These are phyloP conservation scores for Candida khao-thaluensis DNA, from an alignment of 805 yeast genomes.

Conservation along the genomic window DNA sequence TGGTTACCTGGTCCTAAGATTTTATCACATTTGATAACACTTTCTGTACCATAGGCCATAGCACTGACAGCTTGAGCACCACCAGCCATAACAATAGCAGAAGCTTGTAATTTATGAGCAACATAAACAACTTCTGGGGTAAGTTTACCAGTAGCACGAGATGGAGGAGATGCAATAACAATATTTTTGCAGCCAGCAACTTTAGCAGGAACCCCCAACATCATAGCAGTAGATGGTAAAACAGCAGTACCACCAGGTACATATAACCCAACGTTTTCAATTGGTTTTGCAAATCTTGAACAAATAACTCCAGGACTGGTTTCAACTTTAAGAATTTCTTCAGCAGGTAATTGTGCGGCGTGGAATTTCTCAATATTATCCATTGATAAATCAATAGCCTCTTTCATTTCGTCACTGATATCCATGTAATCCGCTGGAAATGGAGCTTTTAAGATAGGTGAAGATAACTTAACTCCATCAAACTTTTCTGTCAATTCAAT, in stretches of 20 bases:
- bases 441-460: slow-evolving; percentile 85
- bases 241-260: slow-evolving; percentile 99
- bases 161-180: slow-evolving; percentile 91
- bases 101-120: slow-evolving; percentile 93
- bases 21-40: slow-evolving; percentile 91
- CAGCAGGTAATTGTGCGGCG: slow-evolving; percentile 78
- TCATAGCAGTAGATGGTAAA: slow-evolving; percentile 94
- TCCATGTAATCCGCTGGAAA: slow-evolving; percentile 76
- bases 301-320: slow-evolving; percentile 93
- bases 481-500: slow-evolving; percentile 88
- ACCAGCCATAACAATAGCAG: slow-evolving; percentile 89
- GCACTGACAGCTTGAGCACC: slow-evolving; percentile 99
- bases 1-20: slow-evolving; percentile 99
- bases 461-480: slow-evolving; percentile 71
- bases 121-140: slow-evolving; percentile 98
- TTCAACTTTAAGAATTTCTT: slow-evolving; percentile 74
- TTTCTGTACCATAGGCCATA: slow-evolving; percentile 96
- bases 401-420: slow-evolving; percentile 68
- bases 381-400: slow-evolving; percentile 86
- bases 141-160: slow-evolving; percentile 81
- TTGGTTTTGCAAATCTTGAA: slow-evolving; percentile 92
- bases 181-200: slow-evolving; percentile 97
- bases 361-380: slow-evolving; percentile 90
- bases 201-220: slow-evolving; percentile 97
- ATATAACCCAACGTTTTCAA: slow-evolving; percentile 91